Percentiles rank a stretch among this genome's conserved stretches.
Evolutionary conservation across 345 rosid genomes (phyloP).

Genomic region (Iberis pinnata): DNA sequence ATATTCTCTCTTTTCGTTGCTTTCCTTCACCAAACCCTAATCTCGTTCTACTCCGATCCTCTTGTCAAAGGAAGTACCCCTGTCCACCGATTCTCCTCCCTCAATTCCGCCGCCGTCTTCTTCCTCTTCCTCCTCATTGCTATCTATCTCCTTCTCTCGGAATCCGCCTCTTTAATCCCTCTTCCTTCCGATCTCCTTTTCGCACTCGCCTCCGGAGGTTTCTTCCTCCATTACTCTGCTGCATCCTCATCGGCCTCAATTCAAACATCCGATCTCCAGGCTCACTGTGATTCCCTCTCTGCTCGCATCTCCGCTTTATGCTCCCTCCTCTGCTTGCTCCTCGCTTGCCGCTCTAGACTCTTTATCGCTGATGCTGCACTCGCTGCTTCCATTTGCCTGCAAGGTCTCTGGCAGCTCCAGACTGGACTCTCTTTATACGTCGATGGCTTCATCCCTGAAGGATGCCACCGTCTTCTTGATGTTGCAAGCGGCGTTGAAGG

Average conservation of each 20-base stretch:
- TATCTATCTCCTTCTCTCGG: conserved; percentile 52
- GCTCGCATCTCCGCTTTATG: conserved; percentile 55
- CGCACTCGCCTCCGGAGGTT: conserved; percentile 64
- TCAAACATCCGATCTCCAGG: conserved; percentile 79
- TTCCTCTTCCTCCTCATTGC: conserved; percentile 78
- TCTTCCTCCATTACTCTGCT: conserved; percentile 64
- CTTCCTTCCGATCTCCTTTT: conserved; percentile 71
- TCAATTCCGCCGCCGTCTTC: conserved; percentile 67
- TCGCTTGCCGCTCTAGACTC: conserved; percentile 59
- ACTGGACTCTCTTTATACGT: conserved; percentile 84
- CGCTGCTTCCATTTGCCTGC: conserved; percentile 59
- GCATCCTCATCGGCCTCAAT: conserved; percentile 55
- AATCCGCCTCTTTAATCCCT: conserved; percentile 53
- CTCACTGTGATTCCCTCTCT: conserved; percentile 66
- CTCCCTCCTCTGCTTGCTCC: conserved; percentile 53
- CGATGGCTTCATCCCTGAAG: conserved; percentile 80
- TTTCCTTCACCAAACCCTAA: conserved; percentile 54
- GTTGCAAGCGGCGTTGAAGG: conserved; percentile 74
- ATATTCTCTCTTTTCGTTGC: conserved; percentile 56
- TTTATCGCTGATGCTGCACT: conserved; percentile 70
- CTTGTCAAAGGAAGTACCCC: conserved; percentile 78
- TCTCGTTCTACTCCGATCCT: conserved; percentile 71
- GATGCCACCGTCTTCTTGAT: conserved; percentile 71
- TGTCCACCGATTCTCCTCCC: conserved; percentile 74
- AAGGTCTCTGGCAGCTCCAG: conserved; percentile 84